Conservation (phyloP, 306 rosid species). For the Begonia peltatifolia region DNA sequence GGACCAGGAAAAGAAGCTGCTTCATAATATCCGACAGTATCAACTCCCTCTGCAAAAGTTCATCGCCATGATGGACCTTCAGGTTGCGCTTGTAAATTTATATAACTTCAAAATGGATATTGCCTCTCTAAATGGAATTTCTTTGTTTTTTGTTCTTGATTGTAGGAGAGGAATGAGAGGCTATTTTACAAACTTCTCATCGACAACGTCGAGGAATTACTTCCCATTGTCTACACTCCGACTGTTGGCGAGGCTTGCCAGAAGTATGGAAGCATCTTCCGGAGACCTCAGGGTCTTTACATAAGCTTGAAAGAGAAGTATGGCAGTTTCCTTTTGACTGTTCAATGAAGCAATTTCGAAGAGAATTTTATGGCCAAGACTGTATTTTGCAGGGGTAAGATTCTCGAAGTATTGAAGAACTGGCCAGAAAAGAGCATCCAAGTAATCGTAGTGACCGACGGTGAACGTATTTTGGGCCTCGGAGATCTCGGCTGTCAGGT, state of each 20-base stretch:
- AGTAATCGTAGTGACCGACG: constrained; percentile 90
- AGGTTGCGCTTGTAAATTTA: constrained; percentile 27
- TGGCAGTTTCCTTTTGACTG: constrained; percentile 1
- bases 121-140: constrained; percentile 1
- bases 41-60: constrained; percentile 80
- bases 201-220: constrained; percentile 79
- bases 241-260: constrained; percentile 96
- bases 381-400: constrained; percentile 47
- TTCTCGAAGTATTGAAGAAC: constrained; percentile 88
- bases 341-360: constrained; percentile 3
- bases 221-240: constrained; percentile 85
- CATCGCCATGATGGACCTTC: constrained; percentile 81
- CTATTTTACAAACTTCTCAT: constrained; percentile 75
- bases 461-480: constrained; percentile 91
- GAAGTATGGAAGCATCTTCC: constrained; percentile 89
- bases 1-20: constrained; percentile 59
- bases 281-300: constrained; percentile 97
- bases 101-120: too few species aligned
- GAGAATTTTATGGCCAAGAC: constrained; percentile 1
- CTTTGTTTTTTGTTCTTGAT: constrained; percentile 10
- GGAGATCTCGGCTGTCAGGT: constrained; percentile 99
- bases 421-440: constrained; percentile 86
- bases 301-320: constrained; percentile 94
- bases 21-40: constrained; percentile 56
- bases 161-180: constrained; percentile 89